phyloP scores from a whole-genome alignment of 345 rosid genomes.

The Salix arbutifolia region DNA sequence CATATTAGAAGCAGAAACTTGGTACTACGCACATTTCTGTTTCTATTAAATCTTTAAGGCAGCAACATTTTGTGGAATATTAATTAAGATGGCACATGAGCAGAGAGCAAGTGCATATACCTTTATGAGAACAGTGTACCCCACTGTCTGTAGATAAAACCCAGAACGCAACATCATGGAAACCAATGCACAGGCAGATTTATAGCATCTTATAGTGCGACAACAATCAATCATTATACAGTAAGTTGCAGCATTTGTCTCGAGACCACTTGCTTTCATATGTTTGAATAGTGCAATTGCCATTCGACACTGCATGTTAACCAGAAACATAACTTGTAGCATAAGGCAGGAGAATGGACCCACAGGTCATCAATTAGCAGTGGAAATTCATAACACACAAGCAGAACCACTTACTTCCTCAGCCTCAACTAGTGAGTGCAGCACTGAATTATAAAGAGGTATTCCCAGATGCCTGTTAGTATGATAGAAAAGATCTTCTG shows the following conservation, averaged over 20 bases:
- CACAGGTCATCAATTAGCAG: constrained; percentile 8
- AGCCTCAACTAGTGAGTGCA: constrained; percentile 60
- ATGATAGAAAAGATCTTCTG: constrained; percentile 40
- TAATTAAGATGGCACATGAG: neutral
- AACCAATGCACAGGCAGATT: constrained; percentile 55
- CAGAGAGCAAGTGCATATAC: constrained; percentile 22
- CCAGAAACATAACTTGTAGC: constrained; percentile 12
- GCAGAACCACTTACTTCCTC: constrained; percentile 44
- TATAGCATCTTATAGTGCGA: constrained; percentile 39
- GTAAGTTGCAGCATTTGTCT: constrained; percentile 50
- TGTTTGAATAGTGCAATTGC: constrained; percentile 56
- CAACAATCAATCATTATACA: constrained; percentile 71
- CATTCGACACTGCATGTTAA: constrained; percentile 43
- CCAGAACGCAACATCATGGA: constrained; percentile 83
- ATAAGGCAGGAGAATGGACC: constrained; percentile 7
- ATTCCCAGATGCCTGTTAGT: constrained; percentile 37
- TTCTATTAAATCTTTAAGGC: neutral
- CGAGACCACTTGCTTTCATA: constrained; percentile 44
- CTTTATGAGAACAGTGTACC: constrained; percentile 62
- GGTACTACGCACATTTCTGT: neutral
- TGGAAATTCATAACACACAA: constrained; percentile 10
- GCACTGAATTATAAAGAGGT: constrained; percentile 50
- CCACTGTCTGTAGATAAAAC: constrained; percentile 36
- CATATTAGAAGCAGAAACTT: no score
- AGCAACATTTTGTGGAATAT: neutral